Evolutionary conservation across 208 protist species (phyloP), one percentile per base, ranked within the genome.

Genomic region (Polymyxa betae): DNA sequence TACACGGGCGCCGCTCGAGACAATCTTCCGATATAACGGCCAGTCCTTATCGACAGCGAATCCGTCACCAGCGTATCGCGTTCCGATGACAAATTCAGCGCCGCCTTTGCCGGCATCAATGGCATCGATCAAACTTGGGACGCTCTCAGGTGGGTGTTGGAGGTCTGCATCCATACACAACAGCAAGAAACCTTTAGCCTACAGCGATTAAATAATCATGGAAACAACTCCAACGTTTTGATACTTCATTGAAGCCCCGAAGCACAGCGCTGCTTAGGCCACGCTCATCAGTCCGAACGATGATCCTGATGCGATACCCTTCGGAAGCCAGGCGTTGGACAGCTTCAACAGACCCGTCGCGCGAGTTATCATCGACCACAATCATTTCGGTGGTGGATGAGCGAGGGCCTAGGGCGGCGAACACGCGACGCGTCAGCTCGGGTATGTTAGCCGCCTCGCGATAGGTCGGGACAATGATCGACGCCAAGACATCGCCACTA

Each of bases 91-190:
- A 45, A 92, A 93, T 12, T 93, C 90, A 66, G 46, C 72, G 49
- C 49, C 49, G 24, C 49, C 12, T 24, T 60, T 60, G 5, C 12
- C 49, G 24, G 90, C 87, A 0, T 92, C n/a, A 24, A 93, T 32
- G 20, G 90, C 89, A 32, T 24, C 38, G n/a, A 93, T 45, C 12
- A 93, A 5, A 0, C 5, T 72, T 1, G 92, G 92, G 5, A 94
- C 38, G 41, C 44, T 0, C 52, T 94, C 92, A 12, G 92, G 92
- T n/a, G 91, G 91, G 52, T 94, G 92, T 68, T 93, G 90, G 0
- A 94, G 92, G 64, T 94, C 92, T 0, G 92, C 92, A 45, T 94
- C 92, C 92, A 94, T 94, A 64, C 91, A 89, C 1, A 93, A 16
- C 43, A 93, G 54, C 0, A 88, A 43, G 24, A 49, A 38, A 52